Conservation (phyloP, 768 basidiomycete genomes). For the Phaeotremella fagi region DNA sequence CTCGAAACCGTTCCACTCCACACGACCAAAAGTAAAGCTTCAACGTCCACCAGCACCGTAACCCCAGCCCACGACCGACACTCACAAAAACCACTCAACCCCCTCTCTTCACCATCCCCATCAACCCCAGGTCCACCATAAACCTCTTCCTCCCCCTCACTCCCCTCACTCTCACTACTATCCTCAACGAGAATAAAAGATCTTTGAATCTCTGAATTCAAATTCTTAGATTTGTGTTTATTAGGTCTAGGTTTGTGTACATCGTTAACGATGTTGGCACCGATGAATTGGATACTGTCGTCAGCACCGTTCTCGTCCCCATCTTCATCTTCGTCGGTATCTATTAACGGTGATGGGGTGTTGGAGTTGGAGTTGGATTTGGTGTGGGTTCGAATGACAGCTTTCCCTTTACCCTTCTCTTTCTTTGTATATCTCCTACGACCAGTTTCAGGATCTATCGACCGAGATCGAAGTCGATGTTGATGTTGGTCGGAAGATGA, state of each 20-base stretch:
- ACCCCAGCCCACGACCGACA: background rate
- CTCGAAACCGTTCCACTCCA: no score
- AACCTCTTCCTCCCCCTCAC: background rate
- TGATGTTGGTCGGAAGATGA: background rate
- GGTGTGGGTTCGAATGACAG: constrained; percentile 4
- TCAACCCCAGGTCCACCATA: background rate
- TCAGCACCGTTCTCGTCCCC: constrained; percentile 13
- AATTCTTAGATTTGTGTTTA: no score
- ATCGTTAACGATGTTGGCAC: background rate
- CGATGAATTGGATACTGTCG: background rate
- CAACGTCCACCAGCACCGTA: background rate
- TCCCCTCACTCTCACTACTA: background rate
- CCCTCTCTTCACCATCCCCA: constrained; percentile 1
- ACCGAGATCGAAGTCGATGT: background rate
- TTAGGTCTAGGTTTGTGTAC: no score
- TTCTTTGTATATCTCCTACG: constrained; percentile 12
- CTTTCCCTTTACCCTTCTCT: constrained; percentile 29
- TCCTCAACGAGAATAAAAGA: no score
- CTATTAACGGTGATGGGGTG: no score
- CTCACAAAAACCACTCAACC: constrained; percentile 18
- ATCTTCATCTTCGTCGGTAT: no score
- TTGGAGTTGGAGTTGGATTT: background rate
- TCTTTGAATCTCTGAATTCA: no score
- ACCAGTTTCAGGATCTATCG: background rate
- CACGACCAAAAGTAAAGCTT: background rate